Evolutionary conservation across 177 flowering plant genomes (phyloP), one percentile per base, ranked within the genome.

Genomic region (Vitis hybrid): DNA sequence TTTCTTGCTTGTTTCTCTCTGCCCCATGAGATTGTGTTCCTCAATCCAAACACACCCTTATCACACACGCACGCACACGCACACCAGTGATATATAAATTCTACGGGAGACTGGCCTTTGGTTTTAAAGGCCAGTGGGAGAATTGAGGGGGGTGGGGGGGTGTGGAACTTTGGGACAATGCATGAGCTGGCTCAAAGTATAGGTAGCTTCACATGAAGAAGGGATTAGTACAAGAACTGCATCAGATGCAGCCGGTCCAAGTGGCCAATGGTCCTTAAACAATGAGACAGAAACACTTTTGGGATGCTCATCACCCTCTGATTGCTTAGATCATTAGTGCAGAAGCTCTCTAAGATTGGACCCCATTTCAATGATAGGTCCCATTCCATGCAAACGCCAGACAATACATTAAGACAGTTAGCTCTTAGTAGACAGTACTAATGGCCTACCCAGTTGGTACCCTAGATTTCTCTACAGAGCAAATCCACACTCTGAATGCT

Each of bases 121-220:
- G 30, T 27, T 27, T 27, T 27, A 0, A 27, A 27, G 30, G 30
- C 30, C 30, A 27, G 30, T 27, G 30, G 30, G 30, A 27, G 30
- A 27, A 27, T 27, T 27, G 30, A 27, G 30, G 30, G 5, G 30
- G 30, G 30, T 0, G 30, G 30, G 30, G 30, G 30, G 4, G 30
- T 27, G 30, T 27, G 50, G 65, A 51, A 18, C 49, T 20, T 18
- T 63, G 65, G 32, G 66, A 50, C 67, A 75, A 66, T 21, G 49
- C 56, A 57, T 76, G 72, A 76, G 79, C 79, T 71, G 75, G 79
- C 66, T 69, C 71, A 60, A 64, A 3, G 30, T 27, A 27, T 27
- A 27, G 30, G 30, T 27, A 27, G 0, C 30, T 27, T 27, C 30
- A 0, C 30, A 69, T 15, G 63, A 59, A 58, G 12, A 48, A 18